phyloP scores from a whole-genome alignment of 2,329 filamentous ascomycete species.

The Zasmidium cellare region DNA sequence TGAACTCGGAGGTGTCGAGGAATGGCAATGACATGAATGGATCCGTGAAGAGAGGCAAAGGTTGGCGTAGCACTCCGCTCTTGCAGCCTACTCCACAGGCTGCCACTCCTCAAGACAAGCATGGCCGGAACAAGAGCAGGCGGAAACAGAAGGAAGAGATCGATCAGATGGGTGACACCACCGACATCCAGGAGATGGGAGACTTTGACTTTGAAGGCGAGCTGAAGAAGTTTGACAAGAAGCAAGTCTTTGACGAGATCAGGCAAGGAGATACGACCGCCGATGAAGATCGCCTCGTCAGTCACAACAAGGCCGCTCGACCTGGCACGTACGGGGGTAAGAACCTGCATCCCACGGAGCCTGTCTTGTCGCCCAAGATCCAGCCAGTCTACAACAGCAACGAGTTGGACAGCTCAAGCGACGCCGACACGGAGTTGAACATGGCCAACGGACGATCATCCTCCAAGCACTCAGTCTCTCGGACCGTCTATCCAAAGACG shows the following conservation, averaged over 20 bases:
- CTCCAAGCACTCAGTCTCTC: constrained; percentile 30
- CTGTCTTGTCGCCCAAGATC: constrained; percentile 68
- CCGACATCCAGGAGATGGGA: constrained; percentile 86
- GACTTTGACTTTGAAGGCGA: constrained; percentile 93
- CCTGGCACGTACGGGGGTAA: constrained; percentile 66
- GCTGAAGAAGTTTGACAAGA: constrained; percentile 92
- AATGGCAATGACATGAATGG: constrained; percentile 41
- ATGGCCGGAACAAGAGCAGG: constrained; percentile 36
- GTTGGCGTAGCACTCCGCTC: constrained; percentile 68
- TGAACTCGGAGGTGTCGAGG: constrained; percentile 36
- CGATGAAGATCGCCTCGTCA: constrained; percentile 87
- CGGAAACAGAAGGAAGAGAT: constrained; percentile 51
- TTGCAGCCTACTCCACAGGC: constrained; percentile 60
- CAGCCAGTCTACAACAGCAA: constrained; percentile 29
- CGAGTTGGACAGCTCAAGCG: constrained; percentile 33
- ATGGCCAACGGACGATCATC: constrained; percentile 35
- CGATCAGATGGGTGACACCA: constrained; percentile 91
- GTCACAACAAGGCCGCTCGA: constrained; percentile 70
- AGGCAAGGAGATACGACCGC: constrained; percentile 82
- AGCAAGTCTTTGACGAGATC: constrained; percentile 87
- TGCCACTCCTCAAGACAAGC: constrained; percentile 31
- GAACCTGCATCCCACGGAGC: constrained; percentile 89
- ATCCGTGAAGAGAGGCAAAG: constrained; percentile 54
- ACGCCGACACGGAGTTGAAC: constrained; percentile 37
- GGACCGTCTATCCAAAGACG: constrained; percentile 28